Percentiles rank a stretch among this genome's conserved stretches.
Evolutionary conservation across 495 filamentous ascomycete species (phyloP).

Genomic region (Tuber microsphaerosporum): DNA sequence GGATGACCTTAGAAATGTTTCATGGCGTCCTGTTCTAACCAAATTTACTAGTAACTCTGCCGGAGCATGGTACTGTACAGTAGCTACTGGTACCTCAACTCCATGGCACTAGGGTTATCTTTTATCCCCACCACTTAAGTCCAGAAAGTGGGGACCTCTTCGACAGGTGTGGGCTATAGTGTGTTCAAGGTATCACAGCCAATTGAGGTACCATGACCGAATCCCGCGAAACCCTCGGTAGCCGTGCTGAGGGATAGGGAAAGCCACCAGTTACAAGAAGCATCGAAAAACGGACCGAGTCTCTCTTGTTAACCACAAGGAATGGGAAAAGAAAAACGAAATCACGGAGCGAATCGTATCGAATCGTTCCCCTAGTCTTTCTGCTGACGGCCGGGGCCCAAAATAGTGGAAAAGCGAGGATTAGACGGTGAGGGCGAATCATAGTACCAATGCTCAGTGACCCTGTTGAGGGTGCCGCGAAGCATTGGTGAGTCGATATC

Average conservation of each 20-base stretch:
- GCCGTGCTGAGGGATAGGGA: neutral
- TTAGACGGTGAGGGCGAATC: neutral
- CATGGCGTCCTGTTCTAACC: neutral
- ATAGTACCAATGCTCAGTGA: neutral
- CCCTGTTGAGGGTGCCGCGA: neutral
- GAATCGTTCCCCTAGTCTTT: neutral
- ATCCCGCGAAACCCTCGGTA: neutral
- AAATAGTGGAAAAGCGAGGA: neutral
- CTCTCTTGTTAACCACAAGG: neutral
- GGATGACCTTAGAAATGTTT: neutral
- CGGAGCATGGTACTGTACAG: neutral
- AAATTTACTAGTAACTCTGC: neutral
- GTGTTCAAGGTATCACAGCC: neutral
- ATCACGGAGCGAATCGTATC: neutral
- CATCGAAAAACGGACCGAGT: neutral
- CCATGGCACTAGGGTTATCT: neutral
- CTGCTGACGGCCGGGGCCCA: conserved; percentile 1
- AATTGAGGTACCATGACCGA: neutral
- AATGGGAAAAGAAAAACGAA: neutral
- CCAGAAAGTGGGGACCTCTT: neutral
- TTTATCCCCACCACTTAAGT: neutral
- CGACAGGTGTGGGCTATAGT: neutral
- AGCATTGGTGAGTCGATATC: neutral
- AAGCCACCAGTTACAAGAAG: neutral
- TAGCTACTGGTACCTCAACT: neutral